Evolutionary conservation across 495 filamentous ascomycete genomes (phyloP), one percentile per base, ranked within the genome.

Genomic region (Daldinia grandis): DNA sequence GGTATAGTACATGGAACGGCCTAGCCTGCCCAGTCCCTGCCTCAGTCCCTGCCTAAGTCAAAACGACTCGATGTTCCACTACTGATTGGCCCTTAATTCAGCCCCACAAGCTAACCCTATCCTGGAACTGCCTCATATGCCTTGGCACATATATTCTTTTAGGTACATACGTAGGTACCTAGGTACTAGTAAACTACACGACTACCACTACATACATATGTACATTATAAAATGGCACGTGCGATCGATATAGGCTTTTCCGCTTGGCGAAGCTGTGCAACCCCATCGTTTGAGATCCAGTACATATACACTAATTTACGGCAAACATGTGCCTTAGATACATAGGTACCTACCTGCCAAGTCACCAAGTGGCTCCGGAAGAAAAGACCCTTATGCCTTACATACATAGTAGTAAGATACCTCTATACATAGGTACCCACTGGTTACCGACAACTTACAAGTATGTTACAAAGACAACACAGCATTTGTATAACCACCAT

Each of bases 201-300:
- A n/a, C n/a, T n/a, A n/a, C n/a, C n/a, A n/a, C n/a, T n/a, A n/a
- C n/a, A n/a, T n/a, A n/a, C n/a, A n/a, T n/a, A n/a, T n/a, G n/a
- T n/a, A n/a, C n/a, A 14, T 35, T 35, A 35, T 12, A 14, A 35
- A 35, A 21, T 25, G 28, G 44, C 47, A 55, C 56, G 56, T 70
- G 49, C 60, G 28, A 66, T 71, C 58, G 62, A 66, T 61, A 30
- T 62, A 28, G 63, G 7, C 51, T 59, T 62, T 49, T 49, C 4
- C 0, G 53, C 62, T 71, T 72, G 64, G 64, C 69, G 38, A 64
- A 66, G 59, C 63, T 63, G 49, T 59, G 30, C 35, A 40, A 65
- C 62, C 68, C 68, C 66, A 71, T 71, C 68, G 47, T 66, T 65
- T 60, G 30, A 42, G 49, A 54, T 35, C 27, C 58, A 58, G 56